Conservation (phyloP, 495 filamentous ascomycete species). For the Viridothelium virens region DNA sequence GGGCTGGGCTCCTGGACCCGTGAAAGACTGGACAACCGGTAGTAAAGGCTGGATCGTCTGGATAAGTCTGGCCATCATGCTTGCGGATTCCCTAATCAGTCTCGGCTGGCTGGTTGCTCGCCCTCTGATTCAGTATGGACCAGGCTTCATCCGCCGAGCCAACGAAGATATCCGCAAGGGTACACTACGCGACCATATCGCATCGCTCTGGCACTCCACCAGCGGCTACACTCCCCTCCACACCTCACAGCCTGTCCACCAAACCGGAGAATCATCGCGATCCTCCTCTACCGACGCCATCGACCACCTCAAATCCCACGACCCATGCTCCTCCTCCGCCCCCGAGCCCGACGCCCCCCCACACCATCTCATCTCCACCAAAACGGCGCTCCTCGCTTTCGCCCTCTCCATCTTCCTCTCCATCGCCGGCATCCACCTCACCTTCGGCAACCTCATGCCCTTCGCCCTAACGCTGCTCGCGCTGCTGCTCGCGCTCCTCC, state of each 20-base stretch:
- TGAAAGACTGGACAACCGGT: slow-evolving; percentile 79
- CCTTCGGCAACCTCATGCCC: slow-evolving; percentile 60
- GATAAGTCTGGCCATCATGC: slow-evolving; percentile 92
- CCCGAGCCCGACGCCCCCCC: slow-evolving; percentile 62
- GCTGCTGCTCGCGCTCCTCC: slow-evolving; percentile 76
- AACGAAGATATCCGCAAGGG: slow-evolving; percentile 29
- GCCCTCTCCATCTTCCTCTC: slow-evolving; percentile 70
- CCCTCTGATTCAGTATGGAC: slow-evolving; percentile 44
- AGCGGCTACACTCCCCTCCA: slow-evolving; percentile 29
- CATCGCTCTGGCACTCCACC: slow-evolving; percentile 20
- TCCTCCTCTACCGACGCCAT: background rate
- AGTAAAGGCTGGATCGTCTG: slow-evolving; percentile 99
- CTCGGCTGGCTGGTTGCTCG: slow-evolving; percentile 70
- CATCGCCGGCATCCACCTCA: slow-evolving; percentile 66
- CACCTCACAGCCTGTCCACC: slow-evolving; percentile 15
- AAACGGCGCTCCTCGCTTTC: slow-evolving; percentile 65
- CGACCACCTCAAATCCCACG: slow-evolving; percentile 14
- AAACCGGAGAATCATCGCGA: background rate
- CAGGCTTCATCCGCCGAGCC: slow-evolving; percentile 22
- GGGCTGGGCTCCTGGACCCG: slow-evolving; percentile 83
- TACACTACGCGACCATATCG: slow-evolving; percentile 13
- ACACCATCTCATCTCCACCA: slow-evolving; percentile 69
- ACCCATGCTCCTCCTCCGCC: slow-evolving; percentile 19
- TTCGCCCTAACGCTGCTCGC: slow-evolving; percentile 69
- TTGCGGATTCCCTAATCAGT: slow-evolving; percentile 84